A percentile compares a stretch with the other conserved stretches of the same genome.
Evolutionary conservation across 2,329 filamentous ascomycete species (phyloP).

Genomic region (Neophaeococcomyces mojaviensis): DNA sequence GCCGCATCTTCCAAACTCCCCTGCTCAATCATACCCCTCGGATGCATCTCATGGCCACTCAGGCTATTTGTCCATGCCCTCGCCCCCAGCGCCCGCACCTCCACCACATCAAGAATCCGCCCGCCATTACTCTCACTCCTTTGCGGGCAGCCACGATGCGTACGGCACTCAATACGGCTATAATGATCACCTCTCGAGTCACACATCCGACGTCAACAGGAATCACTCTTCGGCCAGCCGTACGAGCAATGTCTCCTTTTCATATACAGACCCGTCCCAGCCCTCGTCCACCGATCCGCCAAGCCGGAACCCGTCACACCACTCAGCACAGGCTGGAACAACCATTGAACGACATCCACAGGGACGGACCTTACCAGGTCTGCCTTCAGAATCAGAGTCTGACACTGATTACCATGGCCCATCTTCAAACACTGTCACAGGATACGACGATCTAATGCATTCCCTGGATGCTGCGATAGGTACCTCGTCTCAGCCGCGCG

Average conservation of each 20-base stretch:
- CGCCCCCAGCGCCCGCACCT: slow-evolving; percentile 31
- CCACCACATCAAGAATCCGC: slow-evolving; percentile 32
- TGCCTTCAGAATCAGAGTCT: slow-evolving; percentile 42
- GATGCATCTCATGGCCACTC: neutral
- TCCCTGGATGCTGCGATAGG: slow-evolving; percentile 48
- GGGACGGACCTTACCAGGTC: slow-evolving; percentile 51
- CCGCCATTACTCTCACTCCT: slow-evolving; percentile 26
- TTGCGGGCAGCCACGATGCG: slow-evolving; percentile 18
- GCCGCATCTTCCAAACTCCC: slow-evolving; percentile 4
- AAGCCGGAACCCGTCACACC: slow-evolving; percentile 43
- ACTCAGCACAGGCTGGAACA: slow-evolving; percentile 44
- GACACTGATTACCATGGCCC: slow-evolving; percentile 20
- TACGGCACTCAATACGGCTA: slow-evolving; percentile 15
- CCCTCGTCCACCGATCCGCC: slow-evolving; percentile 42
- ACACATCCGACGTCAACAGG: slow-evolving; percentile 18
- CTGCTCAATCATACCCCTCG: neutral
- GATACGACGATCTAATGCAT: slow-evolving; percentile 51
- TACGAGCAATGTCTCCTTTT: slow-evolving; percentile 23
- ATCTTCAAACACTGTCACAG: slow-evolving; percentile 16
- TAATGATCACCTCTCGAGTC: slow-evolving; percentile 10
- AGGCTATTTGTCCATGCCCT: slow-evolving; percentile 10
- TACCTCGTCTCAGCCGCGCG: slow-evolving; percentile 10
- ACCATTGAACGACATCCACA: slow-evolving; percentile 51
- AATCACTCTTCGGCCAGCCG: slow-evolving; percentile 22
- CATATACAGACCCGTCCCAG: slow-evolving; percentile 28